Conservation (phyloP, 139 green algal genomes). For the Chlorella sp. region DNA sequence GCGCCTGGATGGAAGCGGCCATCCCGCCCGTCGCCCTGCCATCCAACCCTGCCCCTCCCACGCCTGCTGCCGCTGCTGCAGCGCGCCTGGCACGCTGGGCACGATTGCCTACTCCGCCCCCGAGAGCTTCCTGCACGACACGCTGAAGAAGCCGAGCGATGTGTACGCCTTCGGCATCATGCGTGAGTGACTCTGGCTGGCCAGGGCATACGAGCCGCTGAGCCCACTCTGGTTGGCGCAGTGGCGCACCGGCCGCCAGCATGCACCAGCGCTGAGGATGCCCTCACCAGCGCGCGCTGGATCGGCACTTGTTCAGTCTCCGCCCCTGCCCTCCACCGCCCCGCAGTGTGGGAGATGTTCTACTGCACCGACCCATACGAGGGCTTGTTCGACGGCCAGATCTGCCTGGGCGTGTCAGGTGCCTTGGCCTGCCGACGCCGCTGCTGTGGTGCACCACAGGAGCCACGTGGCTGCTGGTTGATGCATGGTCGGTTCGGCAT, state of each 20-base stretch:
- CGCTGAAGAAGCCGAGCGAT: slow-evolving; percentile 22
- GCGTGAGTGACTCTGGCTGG: too few species aligned
- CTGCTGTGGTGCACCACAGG: neutral
- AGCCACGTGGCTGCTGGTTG: neutral
- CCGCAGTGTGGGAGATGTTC: slow-evolving; percentile 48
- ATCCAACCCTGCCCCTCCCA: neutral
- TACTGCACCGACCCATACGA: slow-evolving; percentile 40
- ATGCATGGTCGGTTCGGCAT: neutral
- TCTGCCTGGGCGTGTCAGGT: slow-evolving; percentile 36
- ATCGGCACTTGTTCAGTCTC: too few species aligned
- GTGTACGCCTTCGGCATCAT: slow-evolving; percentile 63
- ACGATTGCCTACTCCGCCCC: slow-evolving; percentile 67
- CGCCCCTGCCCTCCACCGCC: neutral
- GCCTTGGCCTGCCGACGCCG: neutral
- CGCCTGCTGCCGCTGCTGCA: neutral
- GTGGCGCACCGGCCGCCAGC: neutral
- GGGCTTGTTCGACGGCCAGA: slow-evolving; percentile 39
- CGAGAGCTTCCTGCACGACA: slow-evolving; percentile 37
- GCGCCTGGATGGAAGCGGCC: neutral
- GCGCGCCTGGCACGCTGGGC: slow-evolving; percentile 28
- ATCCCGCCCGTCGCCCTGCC: neutral
- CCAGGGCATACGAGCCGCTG: too few species aligned
- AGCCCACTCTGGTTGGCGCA: neutral
- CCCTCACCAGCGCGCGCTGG: too few species aligned
- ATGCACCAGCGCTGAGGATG: too few species aligned